Evolutionary conservation across 306 rosid genomes (phyloP).

Genomic region (Glycine soja): DNA sequence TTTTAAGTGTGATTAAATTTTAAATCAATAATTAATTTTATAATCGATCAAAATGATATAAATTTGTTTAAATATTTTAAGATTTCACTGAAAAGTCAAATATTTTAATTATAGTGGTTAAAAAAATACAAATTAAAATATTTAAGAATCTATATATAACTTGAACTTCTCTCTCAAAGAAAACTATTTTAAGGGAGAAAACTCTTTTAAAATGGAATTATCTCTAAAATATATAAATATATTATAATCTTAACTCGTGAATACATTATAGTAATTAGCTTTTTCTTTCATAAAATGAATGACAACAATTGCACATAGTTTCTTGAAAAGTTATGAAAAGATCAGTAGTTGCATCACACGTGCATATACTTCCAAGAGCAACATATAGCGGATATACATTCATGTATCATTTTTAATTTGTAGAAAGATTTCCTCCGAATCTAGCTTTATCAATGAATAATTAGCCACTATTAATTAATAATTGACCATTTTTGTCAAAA

Average conservation of each 20-base stretch:
- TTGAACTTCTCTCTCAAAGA: background rate
- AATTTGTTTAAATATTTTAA: too few relatives aligned
- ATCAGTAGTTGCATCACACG: conserved; percentile 4
- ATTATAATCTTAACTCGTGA: background rate
- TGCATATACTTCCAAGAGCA: conserved; percentile 16
- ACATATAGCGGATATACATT: background rate
- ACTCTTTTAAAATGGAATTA: background rate
- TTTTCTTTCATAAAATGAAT: background rate
- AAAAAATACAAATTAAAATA: background rate
- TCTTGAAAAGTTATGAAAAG: conserved; percentile 13
- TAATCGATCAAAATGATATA: too few relatives aligned
- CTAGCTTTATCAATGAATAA: background rate
- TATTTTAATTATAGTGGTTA: too few relatives aligned
- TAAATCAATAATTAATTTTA: too few relatives aligned
- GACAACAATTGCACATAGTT: background rate
- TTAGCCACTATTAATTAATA: background rate
- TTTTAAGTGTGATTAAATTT: too few relatives aligned
- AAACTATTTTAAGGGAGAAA: background rate
- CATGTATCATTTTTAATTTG: background rate
- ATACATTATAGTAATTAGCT: background rate
- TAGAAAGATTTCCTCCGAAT: background rate
- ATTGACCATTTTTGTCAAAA: background rate
- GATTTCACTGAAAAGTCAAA: too few relatives aligned
- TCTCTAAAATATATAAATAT: background rate
- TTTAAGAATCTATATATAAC: background rate